These are phyloP conservation scores for Boletus patriciae DNA, from an alignment of 768 basidiomycete genomes.

Conservation along the genomic window DNA sequence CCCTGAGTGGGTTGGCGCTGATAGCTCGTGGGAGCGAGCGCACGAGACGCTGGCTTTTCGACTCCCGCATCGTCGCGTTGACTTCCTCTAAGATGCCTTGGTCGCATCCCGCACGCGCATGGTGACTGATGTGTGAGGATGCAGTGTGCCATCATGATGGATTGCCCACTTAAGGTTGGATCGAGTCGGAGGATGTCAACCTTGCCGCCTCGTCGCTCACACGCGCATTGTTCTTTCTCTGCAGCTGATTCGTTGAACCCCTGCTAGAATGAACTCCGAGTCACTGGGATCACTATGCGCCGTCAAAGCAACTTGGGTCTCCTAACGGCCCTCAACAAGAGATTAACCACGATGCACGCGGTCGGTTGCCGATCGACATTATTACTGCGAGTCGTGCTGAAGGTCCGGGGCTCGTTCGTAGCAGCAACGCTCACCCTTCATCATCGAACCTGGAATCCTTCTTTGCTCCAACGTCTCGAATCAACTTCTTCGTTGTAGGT, in stretches of 20 bases:
- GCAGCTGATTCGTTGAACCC: slow-evolving; percentile 9
- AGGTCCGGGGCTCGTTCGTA: neutral
- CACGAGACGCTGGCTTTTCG: slow-evolving; percentile 9
- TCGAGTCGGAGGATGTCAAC: slow-evolving; percentile 5
- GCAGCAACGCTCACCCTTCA: neutral
- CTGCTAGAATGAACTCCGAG: slow-evolving; percentile 18
- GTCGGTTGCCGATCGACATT: slow-evolving; percentile 12
- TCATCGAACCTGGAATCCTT: slow-evolving; percentile 8
- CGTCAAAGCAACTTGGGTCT: neutral
- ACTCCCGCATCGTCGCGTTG: slow-evolving; percentile 3
- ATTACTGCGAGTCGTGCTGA: slow-evolving; percentile 12
- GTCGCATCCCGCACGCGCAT: slow-evolving; percentile 6
- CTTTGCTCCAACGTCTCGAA: neutral
- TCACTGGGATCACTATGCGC: slow-evolving; percentile 13
- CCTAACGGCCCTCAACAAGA: slow-evolving; percentile 5
- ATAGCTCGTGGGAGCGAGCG: slow-evolving; percentile 31
- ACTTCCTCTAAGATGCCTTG: neutral
- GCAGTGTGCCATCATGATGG: slow-evolving; percentile 1
- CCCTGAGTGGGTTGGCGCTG: slow-evolving; percentile 31
- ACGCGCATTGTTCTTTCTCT: slow-evolving; percentile 15
- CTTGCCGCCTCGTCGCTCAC: slow-evolving; percentile 28
- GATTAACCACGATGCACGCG: slow-evolving; percentile 32
- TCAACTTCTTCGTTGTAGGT: neutral
- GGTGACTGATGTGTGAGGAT: slow-evolving; percentile 9
- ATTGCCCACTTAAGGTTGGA: slow-evolving; percentile 11